Percentiles rank a stretch among this genome's conserved stretches.
These are phyloP conservation scores for Lentinula sp. DNA, from an alignment of 768 basidiomycete species.

Conservation along the genomic window DNA sequence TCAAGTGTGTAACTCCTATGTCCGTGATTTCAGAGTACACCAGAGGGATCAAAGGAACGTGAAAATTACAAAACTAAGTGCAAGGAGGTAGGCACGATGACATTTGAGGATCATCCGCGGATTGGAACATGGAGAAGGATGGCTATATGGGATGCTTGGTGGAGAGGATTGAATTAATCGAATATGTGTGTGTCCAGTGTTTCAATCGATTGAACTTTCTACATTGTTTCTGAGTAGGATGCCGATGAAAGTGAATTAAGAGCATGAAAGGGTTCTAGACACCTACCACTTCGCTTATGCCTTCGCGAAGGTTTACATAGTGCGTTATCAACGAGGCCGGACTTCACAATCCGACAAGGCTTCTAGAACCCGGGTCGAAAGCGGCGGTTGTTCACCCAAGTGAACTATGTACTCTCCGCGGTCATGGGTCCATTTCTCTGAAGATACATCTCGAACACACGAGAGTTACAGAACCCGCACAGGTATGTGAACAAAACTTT, in stretches of 20 bases:
- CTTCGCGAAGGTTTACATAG: not conserved
- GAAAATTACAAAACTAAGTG: not conserved
- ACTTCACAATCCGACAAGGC: not conserved
- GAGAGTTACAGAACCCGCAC: not conserved
- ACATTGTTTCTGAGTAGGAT: not conserved
- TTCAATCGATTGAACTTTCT: not conserved
- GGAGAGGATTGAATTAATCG: not conserved
- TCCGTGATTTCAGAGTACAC: not conserved
- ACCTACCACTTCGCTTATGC: not conserved
- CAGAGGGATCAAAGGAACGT: constrained; percentile 6
- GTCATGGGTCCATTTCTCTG: not conserved
- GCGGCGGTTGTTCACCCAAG: not conserved
- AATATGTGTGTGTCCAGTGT: not conserved
- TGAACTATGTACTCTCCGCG: not conserved
- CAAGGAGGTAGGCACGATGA: not conserved
- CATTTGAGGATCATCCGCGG: not conserved
- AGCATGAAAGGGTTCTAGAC: not conserved
- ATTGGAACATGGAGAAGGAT: not conserved
- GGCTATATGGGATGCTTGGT: constrained; percentile 1
- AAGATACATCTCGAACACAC: not conserved
- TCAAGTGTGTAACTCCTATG: not conserved
- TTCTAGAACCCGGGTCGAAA: not conserved
- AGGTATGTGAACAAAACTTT: not conserved
- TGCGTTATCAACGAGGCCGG: not conserved
- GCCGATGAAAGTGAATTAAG: not conserved